Conservation (phyloP, 441 rosid genomes). For the Metrosideros polymorpha region DNA sequence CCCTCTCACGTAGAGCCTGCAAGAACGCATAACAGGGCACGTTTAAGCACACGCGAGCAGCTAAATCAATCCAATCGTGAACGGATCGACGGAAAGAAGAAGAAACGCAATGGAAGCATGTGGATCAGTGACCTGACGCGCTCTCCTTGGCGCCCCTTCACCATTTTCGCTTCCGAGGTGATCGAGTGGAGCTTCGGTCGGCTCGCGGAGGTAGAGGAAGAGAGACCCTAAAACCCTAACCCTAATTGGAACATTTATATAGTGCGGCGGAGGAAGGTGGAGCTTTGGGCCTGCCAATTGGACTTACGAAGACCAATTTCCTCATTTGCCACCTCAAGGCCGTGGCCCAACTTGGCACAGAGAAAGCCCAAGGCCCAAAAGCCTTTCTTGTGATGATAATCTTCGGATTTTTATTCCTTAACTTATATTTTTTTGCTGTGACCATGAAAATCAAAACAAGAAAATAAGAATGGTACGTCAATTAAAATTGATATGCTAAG, state of each 20-base stretch:
- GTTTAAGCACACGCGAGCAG: neutral
- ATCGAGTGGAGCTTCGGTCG: neutral
- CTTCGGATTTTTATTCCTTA: neutral
- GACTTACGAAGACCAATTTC: neutral
- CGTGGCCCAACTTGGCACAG: neutral
- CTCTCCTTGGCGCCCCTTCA: conserved; percentile 6
- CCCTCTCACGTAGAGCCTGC: conserved; percentile 13
- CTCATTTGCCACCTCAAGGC: neutral
- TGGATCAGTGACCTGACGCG: neutral
- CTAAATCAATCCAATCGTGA: neutral
- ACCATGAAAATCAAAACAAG: neutral
- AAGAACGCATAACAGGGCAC: neutral
- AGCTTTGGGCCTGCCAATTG: neutral
- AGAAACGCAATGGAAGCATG: neutral
- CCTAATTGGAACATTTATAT: neutral
- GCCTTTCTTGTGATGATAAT: accelerated
- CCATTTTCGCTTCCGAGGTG: neutral
- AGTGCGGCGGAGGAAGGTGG: neutral
- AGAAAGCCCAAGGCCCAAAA: neutral
- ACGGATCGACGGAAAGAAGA: neutral
- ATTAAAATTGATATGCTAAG: neutral
- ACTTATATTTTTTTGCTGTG: neutral
- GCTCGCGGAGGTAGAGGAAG: neutral
- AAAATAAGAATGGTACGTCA: neutral
- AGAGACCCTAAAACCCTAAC: neutral